Base-by-base conservation (phyloP, 1,284 basidiomycete genomes). In the Ganoderma multipileum region DNA sequence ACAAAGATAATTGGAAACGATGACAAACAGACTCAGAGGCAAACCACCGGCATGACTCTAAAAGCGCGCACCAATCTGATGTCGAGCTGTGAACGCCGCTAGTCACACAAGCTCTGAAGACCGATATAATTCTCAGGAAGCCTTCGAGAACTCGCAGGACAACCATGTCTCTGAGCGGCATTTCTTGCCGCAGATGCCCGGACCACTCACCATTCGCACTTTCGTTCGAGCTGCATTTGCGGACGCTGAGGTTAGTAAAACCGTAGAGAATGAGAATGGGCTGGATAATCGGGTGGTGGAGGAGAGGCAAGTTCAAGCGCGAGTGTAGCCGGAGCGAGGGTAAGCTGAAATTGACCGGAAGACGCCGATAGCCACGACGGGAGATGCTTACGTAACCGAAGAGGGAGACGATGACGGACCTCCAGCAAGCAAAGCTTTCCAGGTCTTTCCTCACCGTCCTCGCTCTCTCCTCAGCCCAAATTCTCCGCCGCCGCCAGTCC, bases 381-480 rank as follows among this genome's bases (percentile, higher is more conserved):
- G 39, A 4, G 20, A n/a, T n/a, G 60, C 54, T 72, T 67, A 72
- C 68, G 38, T 72, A 68, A 72, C 62, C 9, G 23, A 6, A 41
- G 36, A 64, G 58, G 63, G 52, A 26, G 50, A 50, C 3, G 23
- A 64, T 67, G 64, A 65, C 68, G 61, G 66, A 62, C 61, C 57
- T 70, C 63, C 59, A 64, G 63, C 60, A 52, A 58, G 64, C 60
- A 28, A 55, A 26, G 39, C 54, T 67, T 52, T 52, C 23, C 47
- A 50, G 47, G 47, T 26, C 55, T 61, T 67, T 61, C 58, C 47
- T 61, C 66, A 72, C 67, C 70, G 71, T 68, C 67, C 71, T 72
- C 71, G 69, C 68, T 52, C 8, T 33, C 33, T 33, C 20, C 39
- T 54, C 52, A 47, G 57, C 30, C 61, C 63, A 64, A 8, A 9